Conservation (phyloP, 768 basidiomycete species). For the Mycena rosella region DNA sequence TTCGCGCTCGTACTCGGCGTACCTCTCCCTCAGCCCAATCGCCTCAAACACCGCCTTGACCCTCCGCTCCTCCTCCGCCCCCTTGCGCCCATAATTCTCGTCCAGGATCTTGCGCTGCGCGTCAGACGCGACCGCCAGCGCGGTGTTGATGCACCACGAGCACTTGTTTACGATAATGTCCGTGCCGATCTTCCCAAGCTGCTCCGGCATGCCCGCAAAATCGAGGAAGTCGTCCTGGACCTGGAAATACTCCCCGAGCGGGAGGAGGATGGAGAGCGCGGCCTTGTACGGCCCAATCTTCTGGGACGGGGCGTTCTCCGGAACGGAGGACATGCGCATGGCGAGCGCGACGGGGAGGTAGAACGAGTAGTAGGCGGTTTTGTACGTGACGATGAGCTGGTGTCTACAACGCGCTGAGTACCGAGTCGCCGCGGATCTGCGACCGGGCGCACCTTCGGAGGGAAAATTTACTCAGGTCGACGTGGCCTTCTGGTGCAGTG, state of each 20-base stretch:
- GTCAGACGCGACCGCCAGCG: constrained; percentile 68
- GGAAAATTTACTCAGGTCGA: constrained; percentile 90
- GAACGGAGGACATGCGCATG: constrained; percentile 80
- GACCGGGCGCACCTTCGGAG: constrained; percentile 74
- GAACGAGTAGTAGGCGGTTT: too few species aligned
- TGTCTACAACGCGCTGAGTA: constrained; percentile 65
- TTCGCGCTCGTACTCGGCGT: constrained; percentile 82
- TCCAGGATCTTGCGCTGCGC: constrained; percentile 69
- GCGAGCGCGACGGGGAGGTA: constrained; percentile 98
- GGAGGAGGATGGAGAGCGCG: constrained; percentile 85
- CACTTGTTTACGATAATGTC: constrained; percentile 99
- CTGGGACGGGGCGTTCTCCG: constrained; percentile 54
- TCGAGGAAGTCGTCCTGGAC: constrained; percentile 98
- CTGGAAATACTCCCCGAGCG: constrained; percentile 98
- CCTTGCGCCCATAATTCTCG: constrained; percentile 62
- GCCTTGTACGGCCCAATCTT: constrained; percentile 67
- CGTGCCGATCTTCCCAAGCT: too few species aligned
- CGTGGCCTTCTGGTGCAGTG: constrained; percentile 90
- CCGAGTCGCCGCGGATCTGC: constrained; percentile 37
- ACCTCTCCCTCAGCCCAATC: constrained; percentile 73
- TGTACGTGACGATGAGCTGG: constrained; percentile 93
- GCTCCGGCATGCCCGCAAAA: constrained; percentile 89
- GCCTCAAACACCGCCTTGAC: constrained; percentile 76
- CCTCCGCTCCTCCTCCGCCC: constrained; percentile 52
- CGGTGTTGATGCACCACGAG: constrained; percentile 94